Conservation (phyloP, 345 rosid species). For the Arabis alpina region DNA sequence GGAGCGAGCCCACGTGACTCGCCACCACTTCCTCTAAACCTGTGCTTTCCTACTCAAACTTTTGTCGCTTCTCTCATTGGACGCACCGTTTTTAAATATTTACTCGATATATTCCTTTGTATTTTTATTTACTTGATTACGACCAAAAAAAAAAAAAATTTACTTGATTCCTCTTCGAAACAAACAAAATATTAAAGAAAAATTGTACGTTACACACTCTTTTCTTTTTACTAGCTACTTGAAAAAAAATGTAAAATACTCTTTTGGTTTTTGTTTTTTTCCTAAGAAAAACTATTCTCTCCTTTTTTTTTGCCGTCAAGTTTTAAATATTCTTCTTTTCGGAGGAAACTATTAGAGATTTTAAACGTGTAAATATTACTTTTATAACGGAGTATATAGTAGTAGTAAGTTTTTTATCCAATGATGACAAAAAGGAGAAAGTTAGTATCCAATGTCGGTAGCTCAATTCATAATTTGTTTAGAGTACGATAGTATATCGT, state of each 20-base stretch:
- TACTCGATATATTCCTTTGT: neutral
- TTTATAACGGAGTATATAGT: neutral
- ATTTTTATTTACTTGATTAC: slow-evolving; percentile 18
- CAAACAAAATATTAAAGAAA: neutral
- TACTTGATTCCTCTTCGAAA: slow-evolving; percentile 36
- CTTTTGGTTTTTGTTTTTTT: too few species aligned
- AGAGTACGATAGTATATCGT: too few species aligned
- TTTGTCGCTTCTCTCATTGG: slow-evolving; percentile 38
- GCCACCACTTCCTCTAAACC: slow-evolving; percentile 43
- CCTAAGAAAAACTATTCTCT: neutral
- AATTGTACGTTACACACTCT: slow-evolving; percentile 6
- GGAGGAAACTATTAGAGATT: neutral
- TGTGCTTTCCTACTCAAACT: slow-evolving; percentile 41
- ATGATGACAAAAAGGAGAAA: neutral
- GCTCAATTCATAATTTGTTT: slow-evolving; percentile 5
- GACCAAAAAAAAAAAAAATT: too few species aligned
- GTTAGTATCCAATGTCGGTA: slow-evolving; percentile 30
- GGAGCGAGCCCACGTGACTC: slow-evolving; percentile 41
- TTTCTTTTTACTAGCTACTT: neutral
- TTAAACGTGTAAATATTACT: neutral
- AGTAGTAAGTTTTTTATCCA: neutral
- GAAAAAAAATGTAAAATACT: neutral
- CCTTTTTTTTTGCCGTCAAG: neutral
- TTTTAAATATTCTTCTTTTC: too few species aligned
- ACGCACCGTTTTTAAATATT: neutral